Evolutionary conservation across 1,139 yeast species (phyloP), one percentile per base, ranked within the genome.

Genomic region (Hyphopichia buzzinii): DNA sequence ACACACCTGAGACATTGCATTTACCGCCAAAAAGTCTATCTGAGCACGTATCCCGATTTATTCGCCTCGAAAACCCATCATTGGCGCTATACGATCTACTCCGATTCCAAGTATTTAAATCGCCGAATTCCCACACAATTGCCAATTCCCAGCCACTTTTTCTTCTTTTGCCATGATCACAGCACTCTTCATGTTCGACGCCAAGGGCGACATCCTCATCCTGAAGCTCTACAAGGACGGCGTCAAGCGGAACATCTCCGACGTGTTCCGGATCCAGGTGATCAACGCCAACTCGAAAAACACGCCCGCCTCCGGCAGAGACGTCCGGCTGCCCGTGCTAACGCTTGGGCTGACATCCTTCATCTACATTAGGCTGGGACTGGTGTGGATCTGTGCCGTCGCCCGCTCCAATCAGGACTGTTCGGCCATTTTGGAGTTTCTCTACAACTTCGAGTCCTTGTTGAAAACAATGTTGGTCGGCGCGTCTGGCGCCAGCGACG

Each of bases 311-410:
- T 43, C 39, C 10, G 38, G 46, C 8, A 44, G 49, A 23, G 69
- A 74, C 49, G 64, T 70, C 22, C 72, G 85, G 44, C 83, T 95
- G 3, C 98, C 98, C 0, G 81, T 92, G 5, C 64, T 90, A 37
- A 92, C 97, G 0, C 63, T 92, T 29, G 98, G 98, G 3, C 86
- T 96, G 1, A 92, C 97, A 0, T 84, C 96, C 0, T 92, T 90
- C 55, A 72, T 89, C 32, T 90, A 89, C 53, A 82, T 87, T 34
- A 77, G 79, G 46, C 77, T 81, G 38, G 83, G 81, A 12, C 69
- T 74, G 39, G 51, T 92, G 15, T 92, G 95, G 84, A 55, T 88
- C 11, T 95, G 90, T 13, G 95, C 90, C 0, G 92, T 90, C 14
- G 78, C 95, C 1, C 73, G 97, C 42, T 82, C 90, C 33, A 92